Evolutionary conservation across 2,329 filamentous ascomycete genomes (phyloP).

Genomic region (Hypoxylon sp.): DNA sequence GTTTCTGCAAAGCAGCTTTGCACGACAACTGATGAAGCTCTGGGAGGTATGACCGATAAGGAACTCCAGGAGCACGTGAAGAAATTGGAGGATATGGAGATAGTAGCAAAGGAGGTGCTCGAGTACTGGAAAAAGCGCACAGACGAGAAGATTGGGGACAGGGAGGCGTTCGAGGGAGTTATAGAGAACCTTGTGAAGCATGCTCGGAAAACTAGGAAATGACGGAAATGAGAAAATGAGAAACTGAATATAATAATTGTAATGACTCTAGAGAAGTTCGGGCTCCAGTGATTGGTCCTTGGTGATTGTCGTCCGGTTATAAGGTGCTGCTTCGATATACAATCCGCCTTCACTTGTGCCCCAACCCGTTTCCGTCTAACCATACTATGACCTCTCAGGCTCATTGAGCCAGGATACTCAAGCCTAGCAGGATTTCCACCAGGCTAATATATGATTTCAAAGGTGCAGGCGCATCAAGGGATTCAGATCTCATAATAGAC

Average conservation of each 20-base stretch:
- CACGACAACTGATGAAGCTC: constrained; percentile 84
- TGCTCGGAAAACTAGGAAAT: constrained; percentile 81
- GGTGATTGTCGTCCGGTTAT: neutral
- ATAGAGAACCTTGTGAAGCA: constrained; percentile 97
- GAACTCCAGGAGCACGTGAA: constrained; percentile 81
- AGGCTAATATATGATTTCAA: neutral
- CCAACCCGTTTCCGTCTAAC: neutral
- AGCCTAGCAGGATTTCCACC: neutral
- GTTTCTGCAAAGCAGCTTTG: constrained; percentile 83
- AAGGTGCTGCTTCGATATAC: neutral
- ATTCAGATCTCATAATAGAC: neutral
- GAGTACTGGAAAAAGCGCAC: constrained; percentile 90
- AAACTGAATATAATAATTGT: constrained; percentile 27
- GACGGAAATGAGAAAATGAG: constrained; percentile 70
- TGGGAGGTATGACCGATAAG: constrained; percentile 81
- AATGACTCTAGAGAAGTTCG: constrained; percentile 9
- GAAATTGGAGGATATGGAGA: constrained; percentile 76
- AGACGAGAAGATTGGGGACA: constrained; percentile 89
- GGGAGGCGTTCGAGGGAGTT: constrained; percentile 94
- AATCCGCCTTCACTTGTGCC: neutral
- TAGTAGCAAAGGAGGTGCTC: constrained; percentile 80
- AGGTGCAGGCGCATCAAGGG: neutral
- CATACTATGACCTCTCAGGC: neutral
- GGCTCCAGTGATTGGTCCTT: neutral
- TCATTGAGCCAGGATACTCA: neutral